Conservation (phyloP, 768 basidiomycete species). For the Cyathus striatus region DNA sequence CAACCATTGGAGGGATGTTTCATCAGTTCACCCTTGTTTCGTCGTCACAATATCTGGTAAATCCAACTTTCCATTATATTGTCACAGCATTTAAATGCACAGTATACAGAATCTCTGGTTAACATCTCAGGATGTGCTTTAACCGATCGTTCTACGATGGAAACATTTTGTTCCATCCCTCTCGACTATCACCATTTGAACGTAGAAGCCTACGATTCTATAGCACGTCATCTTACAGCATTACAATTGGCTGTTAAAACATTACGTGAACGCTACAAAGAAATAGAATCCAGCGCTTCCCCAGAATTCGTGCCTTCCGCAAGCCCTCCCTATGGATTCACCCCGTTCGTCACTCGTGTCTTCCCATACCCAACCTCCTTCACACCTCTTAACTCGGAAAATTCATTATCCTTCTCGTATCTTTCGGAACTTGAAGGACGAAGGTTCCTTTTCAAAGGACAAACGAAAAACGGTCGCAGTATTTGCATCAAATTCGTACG, state of each 20-base stretch:
- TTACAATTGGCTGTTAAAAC: background rate
- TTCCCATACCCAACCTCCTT: slow-evolving; percentile 10
- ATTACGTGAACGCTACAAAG: background rate
- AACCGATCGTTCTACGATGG: background rate
- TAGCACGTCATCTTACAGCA: background rate
- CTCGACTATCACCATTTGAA: background rate
- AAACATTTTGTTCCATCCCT: background rate
- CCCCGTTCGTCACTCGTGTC: too few relatives aligned
- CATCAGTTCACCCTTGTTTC: background rate
- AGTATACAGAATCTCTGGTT: background rate
- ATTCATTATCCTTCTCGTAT: slow-evolving; percentile 12
- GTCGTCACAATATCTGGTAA: background rate
- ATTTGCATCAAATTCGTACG: slow-evolving; percentile 24
- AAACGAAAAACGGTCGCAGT: slow-evolving; percentile 1
- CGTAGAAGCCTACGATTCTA: background rate
- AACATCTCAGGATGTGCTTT: background rate
- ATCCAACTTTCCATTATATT: background rate
- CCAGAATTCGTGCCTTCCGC: too few relatives aligned
- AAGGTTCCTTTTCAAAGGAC: slow-evolving; percentile 12
- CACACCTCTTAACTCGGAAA: slow-evolving; percentile 4
- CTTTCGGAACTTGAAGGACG: slow-evolving; percentile 1
- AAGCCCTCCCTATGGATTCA: too few relatives aligned
- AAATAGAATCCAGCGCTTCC: too few relatives aligned
- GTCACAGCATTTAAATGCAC: background rate
- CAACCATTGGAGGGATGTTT: background rate